Conservation (phyloP, 2,329 filamentous ascomycete species). For the Aureobasidium musti region DNA sequence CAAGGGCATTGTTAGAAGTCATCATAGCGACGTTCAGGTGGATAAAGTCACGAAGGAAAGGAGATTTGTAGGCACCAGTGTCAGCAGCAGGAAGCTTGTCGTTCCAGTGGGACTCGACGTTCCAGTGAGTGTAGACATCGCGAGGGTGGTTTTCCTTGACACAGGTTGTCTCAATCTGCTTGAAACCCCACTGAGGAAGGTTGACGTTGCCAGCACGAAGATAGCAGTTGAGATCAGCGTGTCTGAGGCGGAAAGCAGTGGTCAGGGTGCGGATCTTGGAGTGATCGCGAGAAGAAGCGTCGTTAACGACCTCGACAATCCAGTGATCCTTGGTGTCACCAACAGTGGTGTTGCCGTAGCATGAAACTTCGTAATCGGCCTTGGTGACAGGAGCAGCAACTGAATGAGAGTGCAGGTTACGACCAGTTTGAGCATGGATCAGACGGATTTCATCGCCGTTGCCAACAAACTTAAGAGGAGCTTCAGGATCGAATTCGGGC, state of each 20-base stretch:
- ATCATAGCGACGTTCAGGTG: slow-evolving; percentile 99
- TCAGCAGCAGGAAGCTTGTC: slow-evolving; percentile 87
- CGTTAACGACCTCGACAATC: slow-evolving; percentile 86
- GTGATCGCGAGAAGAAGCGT: slow-evolving; percentile 82
- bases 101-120: slow-evolving; percentile 92
- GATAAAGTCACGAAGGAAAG: slow-evolving; percentile 96
- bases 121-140: slow-evolving; percentile 98
- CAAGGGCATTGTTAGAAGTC: slow-evolving; percentile 98
- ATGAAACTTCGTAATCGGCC: slow-evolving; percentile 87
- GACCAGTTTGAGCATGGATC: slow-evolving; percentile 92
- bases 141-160: slow-evolving; percentile 88
- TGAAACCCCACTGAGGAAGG: slow-evolving; percentile 98
- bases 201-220: slow-evolving; percentile 94
- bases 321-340: slow-evolving; percentile 99
- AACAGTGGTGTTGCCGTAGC: slow-evolving; percentile 91
- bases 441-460: slow-evolving; percentile 80
- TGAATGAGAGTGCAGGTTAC: slow-evolving; percentile 93
- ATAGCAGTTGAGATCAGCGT: slow-evolving; percentile 83
- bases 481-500: slow-evolving; percentile 69
- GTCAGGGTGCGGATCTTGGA: slow-evolving; percentile 88
- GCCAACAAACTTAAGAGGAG: slow-evolving; percentile 69
- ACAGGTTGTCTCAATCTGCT: slow-evolving; percentile 98
- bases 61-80: slow-evolving; percentile 90
- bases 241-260: slow-evolving; percentile 85
- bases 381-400: slow-evolving; percentile 89